Evolutionary conservation across 805 yeast species (phyloP), one percentile per base, ranked within the genome.

Genomic region (Saturnispora ahearnii): DNA sequence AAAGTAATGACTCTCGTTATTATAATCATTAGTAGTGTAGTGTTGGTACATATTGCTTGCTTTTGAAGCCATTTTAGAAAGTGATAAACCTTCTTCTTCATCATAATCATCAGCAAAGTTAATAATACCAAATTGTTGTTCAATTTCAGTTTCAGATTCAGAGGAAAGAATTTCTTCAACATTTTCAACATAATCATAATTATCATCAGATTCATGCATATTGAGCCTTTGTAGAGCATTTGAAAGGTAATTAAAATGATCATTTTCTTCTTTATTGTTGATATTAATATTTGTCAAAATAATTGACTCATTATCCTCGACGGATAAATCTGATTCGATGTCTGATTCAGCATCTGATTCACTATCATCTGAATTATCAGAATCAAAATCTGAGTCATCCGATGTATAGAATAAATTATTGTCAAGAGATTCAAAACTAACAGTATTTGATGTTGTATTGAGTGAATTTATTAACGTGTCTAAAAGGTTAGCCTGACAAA

Each of bases 401-500:
- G 48, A 47, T 18, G 22, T 22, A 21, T 32, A 47, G 24, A 32
- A 32, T 30, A 31, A 26, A 8, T 41, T 32, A 8, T 24, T 24
- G 32, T 34, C 22, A 21, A 32, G 24, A 6, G 48, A 30, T 10
- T 37, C 43, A 31, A 49, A 31, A 22, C 54, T 37, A 9, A 47
- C 48, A 21, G 49, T 49, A 34, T 53, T 53, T 52, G 36, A 42
- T 28, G 47, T 37, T 5, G 54, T 50, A 48, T 62, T 63, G 34
- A 77, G 65, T 49, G 67, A 67, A 58, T 78, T 86, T 76, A 84
- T 80, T 47, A 83, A 61, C 53, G 70, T 72, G 59, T 84, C 89
- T 54, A 83, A 71, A 69, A 84, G 67, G 62, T 83, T 84, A 21
- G 89, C 88, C 63, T 84, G 89, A 38, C 79, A 73, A 3, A 83